Base-by-base conservation (phyloP, 345 rosid species). In the Balakata baccata region DNA sequence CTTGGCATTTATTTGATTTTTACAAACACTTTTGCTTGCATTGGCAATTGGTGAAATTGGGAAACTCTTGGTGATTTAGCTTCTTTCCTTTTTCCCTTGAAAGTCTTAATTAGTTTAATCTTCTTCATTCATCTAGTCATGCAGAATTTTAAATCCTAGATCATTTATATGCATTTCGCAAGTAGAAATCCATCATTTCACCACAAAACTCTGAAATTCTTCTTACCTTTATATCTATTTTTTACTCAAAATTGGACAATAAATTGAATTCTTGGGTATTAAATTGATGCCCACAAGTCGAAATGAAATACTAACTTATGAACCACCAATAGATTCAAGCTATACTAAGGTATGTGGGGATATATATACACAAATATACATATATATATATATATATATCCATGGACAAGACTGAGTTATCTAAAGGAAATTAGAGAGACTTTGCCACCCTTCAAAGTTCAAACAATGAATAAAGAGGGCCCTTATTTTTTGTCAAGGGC, bases 1-100 rank as follows among this genome's bases (percentile, higher is more conserved):
- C 68, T 17, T 52, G 64, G 64, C 79, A 77, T 20, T 29, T 65
- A 66, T 71, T 43, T 59, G 74, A 75, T 8, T 51, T 50, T 54
- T 38, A 18, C 41, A 56, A 61, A 62, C 50, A 58, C 68, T 74
- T 67, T 66, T 37, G 62, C 70, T 52, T 41, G 47, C n/a, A 43
- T 43, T 43, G 34, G 34, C 34, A 43, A 3, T 82, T 59, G 64
- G 43, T 16, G 20, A 68, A 9, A 70, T 20, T 56, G 25, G 51
- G 25, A 49, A 39, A 52, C 13, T 59, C 37, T 10, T 76, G 43
- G 12, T 18, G 61, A 17, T 16, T 56, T 57, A 3, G 47, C 66
- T 25, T 72, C 22, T 39, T 11, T 34, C 34, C 34, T 29, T 38
- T 17, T 3, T 14, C 34, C 18, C 22, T 29, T 11, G 14, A 9